Percentiles rank a stretch among this genome's conserved stretches.
phyloP scores from a whole-genome alignment of 805 yeast genomes.

The Kodamaea kaohsiungensis region DNA sequence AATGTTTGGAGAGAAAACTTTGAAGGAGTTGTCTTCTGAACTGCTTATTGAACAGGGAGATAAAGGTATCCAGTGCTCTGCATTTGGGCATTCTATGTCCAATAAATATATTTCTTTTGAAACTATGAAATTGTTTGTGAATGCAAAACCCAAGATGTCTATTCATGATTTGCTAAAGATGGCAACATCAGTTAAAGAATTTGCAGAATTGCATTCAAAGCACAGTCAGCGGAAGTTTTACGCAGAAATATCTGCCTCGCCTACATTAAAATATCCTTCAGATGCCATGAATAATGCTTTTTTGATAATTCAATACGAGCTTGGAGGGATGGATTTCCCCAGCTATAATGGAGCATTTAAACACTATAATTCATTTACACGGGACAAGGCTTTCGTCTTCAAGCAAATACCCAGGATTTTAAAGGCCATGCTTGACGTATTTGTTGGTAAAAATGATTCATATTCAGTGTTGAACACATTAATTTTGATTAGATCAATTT shows the following conservation, averaged over 20 bases:
- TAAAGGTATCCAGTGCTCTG: constrained; percentile 28
- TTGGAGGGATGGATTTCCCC: constrained; percentile 53
- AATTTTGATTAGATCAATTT: constrained; percentile 39
- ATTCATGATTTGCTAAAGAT: constrained; percentile 22
- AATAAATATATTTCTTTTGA: constrained; percentile 47
- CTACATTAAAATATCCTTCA: constrained; percentile 33
- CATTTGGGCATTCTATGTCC: constrained; percentile 50
- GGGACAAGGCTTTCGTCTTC: constrained; percentile 46
- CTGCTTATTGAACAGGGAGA: constrained; percentile 25
- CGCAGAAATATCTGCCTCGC: constrained; percentile 43
- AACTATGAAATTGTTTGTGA: constrained; percentile 40
- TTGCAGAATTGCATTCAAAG: constrained; percentile 39
- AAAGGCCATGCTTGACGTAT: constrained; percentile 47
- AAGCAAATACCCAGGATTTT: constrained; percentile 44
- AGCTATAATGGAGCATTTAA: constrained; percentile 40
- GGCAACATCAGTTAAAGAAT: constrained; percentile 41
- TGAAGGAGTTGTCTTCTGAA: constrained; percentile 32
- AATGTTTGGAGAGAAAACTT: constrained; percentile 18
- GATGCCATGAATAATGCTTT: constrained; percentile 38
- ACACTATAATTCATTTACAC: constrained; percentile 38
- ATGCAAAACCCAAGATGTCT: constrained; percentile 12
- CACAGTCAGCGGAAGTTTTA: constrained; percentile 46
- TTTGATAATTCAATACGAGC: constrained; percentile 48
- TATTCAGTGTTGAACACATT: constrained; percentile 40
- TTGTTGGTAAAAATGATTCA: constrained; percentile 42